A percentile compares a stretch with the other conserved stretches of the same genome.
These are phyloP conservation scores for Craterostigma plantagineum DNA, from an alignment of 257 asterid species.

Conservation along the genomic window DNA sequence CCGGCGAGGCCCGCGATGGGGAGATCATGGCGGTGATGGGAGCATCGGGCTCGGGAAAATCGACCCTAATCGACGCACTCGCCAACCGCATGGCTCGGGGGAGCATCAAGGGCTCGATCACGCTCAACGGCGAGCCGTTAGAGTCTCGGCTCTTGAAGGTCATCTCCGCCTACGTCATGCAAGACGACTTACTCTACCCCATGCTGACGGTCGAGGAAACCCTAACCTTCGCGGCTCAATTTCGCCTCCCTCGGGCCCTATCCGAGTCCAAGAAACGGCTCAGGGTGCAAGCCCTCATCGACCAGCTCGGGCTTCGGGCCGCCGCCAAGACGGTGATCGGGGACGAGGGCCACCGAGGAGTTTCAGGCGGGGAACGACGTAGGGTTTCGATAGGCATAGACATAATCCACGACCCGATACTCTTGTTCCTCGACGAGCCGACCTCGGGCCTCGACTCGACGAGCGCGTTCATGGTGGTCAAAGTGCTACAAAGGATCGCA, in stretches of 20 bases:
- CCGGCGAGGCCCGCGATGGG: slow-evolving; percentile 69
- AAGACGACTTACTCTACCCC: slow-evolving; percentile 58
- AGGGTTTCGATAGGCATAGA: slow-evolving; percentile 76
- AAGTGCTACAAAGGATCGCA: slow-evolving; percentile 60
- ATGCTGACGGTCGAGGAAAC: slow-evolving; percentile 80
- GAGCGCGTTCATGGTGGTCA: slow-evolving; percentile 73
- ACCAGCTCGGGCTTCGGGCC: slow-evolving; percentile 24
- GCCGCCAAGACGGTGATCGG: slow-evolving; percentile 35
- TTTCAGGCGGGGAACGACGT: slow-evolving; percentile 51
- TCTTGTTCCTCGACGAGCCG: slow-evolving; percentile 66
- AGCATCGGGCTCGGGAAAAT: slow-evolving; percentile 68
- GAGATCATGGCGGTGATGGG: slow-evolving; percentile 72
- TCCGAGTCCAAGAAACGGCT: slow-evolving; percentile 29
- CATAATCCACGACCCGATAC: slow-evolving; percentile 67
- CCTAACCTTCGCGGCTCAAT: slow-evolving; percentile 69
- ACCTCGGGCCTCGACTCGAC: slow-evolving; percentile 76
- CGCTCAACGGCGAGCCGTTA: slow-evolving; percentile 41
- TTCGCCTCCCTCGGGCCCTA: slow-evolving; percentile 34
- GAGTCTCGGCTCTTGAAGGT: slow-evolving; percentile 47
- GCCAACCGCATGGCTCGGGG: slow-evolving; percentile 54
- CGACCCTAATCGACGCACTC: slow-evolving; percentile 58
- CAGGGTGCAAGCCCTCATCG: slow-evolving; percentile 28
- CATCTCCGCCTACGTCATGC: slow-evolving; percentile 78
- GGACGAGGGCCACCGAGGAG: slow-evolving; percentile 50
- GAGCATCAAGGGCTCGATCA: slow-evolving; percentile 42